These are phyloP conservation scores for Xanthoconium separans DNA, from an alignment of 1,284 basidiomycete species.

Conservation along the genomic window DNA sequence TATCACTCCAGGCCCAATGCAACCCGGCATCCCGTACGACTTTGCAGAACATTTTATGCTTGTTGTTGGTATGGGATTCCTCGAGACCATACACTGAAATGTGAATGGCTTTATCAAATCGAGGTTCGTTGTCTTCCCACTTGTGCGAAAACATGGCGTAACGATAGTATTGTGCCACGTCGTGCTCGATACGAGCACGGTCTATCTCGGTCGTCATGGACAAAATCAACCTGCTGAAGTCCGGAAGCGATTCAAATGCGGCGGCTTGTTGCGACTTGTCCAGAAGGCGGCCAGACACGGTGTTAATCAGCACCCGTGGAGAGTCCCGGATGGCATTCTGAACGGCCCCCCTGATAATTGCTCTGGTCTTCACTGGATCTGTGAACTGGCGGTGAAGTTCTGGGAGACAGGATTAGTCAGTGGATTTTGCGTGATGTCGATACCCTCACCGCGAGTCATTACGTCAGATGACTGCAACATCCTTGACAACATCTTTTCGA, in stretches of 20 bases:
- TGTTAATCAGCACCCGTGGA: constrained; percentile 5
- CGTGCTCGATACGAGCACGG: not conserved
- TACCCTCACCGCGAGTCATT: not conserved
- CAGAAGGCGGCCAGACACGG: not conserved
- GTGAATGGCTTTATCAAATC: constrained; percentile 1
- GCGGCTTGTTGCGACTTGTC: not conserved
- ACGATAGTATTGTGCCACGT: constrained; percentile 10
- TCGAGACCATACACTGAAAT: constrained; percentile 5
- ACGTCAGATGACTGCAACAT: not conserved
- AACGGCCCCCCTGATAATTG: not conserved
- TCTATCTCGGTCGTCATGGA: constrained; percentile 15
- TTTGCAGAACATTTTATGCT: constrained; percentile 1
- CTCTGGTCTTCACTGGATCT: not conserved
- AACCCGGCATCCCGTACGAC: not conserved
- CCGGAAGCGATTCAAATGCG: not conserved
- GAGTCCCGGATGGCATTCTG: not conserved
- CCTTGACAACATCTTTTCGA: not conserved
- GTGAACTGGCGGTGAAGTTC: not conserved
- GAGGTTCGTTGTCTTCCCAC: constrained; percentile 11
- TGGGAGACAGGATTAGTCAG: not conserved
- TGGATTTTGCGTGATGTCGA: not conserved
- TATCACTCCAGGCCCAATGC: constrained; percentile 5
- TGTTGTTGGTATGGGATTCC: not conserved
- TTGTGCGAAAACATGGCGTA: constrained; percentile 20
- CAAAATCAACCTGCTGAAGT: not conserved